These are phyloP conservation scores for Mucor velutinosus DNA, from an alignment of 371 early-diverging fungal species.

Conservation along the genomic window DNA sequence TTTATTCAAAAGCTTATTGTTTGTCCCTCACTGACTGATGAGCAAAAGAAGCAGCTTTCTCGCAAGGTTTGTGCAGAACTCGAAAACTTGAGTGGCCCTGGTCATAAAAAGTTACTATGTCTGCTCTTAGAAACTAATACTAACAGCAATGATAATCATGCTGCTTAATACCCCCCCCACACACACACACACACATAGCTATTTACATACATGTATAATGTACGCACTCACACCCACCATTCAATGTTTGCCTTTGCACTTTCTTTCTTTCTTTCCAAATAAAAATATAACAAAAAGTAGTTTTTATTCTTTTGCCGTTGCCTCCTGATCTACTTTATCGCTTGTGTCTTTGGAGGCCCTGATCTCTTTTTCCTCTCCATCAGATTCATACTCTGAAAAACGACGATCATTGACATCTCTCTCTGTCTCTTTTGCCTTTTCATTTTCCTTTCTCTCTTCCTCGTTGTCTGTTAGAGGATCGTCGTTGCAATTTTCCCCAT, in stretches of 20 bases:
- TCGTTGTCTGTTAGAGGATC: conserved; percentile 15
- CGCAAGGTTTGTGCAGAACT: conserved; percentile 13
- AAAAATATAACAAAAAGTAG: neutral
- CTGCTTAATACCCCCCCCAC: conserved; percentile 5
- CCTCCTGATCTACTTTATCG: neutral
- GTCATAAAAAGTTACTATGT: conserved; percentile 26
- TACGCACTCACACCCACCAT: conserved; percentile 1
- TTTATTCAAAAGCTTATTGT: conserved; percentile 43
- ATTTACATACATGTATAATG: neutral
- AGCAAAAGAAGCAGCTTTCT: conserved; percentile 15
- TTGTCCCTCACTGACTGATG: conserved; percentile 19
- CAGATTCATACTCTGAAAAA: neutral
- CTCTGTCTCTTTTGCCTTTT: conserved; percentile 3
- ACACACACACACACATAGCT: neutral
- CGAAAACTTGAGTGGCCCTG: conserved; percentile 20
- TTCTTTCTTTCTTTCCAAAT: neutral
- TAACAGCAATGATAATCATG: conserved; percentile 5
- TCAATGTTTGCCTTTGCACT: neutral
- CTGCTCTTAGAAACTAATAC: conserved; percentile 12
- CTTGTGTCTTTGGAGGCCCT: neutral
- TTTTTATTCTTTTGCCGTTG: neutral
- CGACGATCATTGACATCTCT: neutral
- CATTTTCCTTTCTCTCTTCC: conserved; percentile 6
- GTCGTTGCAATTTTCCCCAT: conserved; percentile 17
- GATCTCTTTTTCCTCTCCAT: neutral